phyloP scores from a whole-genome alignment of 2,329 filamentous ascomycete genomes.

The Lachnellula hyalina region DNA sequence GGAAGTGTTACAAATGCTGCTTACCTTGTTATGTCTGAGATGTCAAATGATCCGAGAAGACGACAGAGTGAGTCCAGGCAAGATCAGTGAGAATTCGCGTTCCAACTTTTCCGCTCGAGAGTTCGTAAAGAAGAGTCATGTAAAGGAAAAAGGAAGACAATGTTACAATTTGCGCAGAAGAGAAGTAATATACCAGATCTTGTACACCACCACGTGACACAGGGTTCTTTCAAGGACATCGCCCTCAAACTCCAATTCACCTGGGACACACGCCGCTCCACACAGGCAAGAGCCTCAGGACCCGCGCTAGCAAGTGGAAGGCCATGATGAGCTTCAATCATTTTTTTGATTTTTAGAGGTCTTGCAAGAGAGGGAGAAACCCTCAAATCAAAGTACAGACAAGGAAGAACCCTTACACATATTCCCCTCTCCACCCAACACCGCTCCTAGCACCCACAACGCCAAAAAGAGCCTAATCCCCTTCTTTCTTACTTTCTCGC shows the following conservation, averaged over 20 bases:
- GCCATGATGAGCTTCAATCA: no score
- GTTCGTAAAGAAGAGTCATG: no score
- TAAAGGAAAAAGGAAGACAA: no score
- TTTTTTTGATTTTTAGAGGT: no score
- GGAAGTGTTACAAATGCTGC: no score
- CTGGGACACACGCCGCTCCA: constrained; percentile 18
- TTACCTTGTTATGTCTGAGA: no score
- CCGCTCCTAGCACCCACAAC: constrained; percentile 24
- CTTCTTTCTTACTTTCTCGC: constrained; percentile 3
- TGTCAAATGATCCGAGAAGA: no score
- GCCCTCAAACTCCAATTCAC: constrained; percentile 15
- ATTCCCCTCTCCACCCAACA: constrained; percentile 18
- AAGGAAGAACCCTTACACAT: constrained; percentile 27
- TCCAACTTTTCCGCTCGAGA: no score
- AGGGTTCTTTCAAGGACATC: not conserved
- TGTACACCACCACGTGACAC: not conserved
- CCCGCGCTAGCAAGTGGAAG: constrained; percentile 12
- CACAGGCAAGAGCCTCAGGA: constrained; percentile 25
- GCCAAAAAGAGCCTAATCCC: constrained; percentile 23
- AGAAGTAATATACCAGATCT: not conserved
- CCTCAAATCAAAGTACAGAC: constrained; percentile 22
- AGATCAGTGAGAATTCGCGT: no score
- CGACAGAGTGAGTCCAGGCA: no score
- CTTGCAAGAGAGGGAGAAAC: constrained; percentile 18
- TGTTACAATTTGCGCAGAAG: not conserved